Percentiles rank a stretch among this genome's conserved stretches.
These are phyloP conservation scores for Geranium brycei DNA, from an alignment of 345 rosid species.

Conservation along the genomic window DNA sequence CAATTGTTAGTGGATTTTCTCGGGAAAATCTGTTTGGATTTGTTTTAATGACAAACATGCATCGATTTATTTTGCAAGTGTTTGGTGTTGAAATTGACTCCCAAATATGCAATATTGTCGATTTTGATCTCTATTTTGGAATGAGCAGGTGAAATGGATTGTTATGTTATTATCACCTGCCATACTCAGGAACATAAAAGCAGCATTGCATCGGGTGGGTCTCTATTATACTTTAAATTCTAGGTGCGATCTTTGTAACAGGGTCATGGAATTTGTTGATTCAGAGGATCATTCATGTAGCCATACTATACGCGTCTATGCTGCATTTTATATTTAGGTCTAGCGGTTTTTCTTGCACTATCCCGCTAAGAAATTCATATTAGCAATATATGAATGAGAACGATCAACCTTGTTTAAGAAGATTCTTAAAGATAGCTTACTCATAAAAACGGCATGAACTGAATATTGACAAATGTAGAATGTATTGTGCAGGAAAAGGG, in stretches of 20 bases:
- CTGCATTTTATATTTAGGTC: neutral
- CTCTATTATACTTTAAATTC: neutral
- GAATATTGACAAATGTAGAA: neutral
- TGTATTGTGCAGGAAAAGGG: slow-evolving; percentile 36
- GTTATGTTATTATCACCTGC: slow-evolving; percentile 49
- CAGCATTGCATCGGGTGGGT: slow-evolving; percentile 50
- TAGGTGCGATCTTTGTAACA: neutral
- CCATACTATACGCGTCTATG: too few species aligned
- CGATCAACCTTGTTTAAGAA: neutral
- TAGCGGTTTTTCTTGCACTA: neutral
- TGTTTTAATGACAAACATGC: too few species aligned
- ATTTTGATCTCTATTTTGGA: neutral
- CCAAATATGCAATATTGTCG: neutral
- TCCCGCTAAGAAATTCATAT: neutral
- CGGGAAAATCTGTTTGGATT: too few species aligned
- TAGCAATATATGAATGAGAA: neutral
- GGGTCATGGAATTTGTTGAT: neutral
- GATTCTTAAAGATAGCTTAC: neutral
- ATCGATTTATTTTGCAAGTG: too few species aligned
- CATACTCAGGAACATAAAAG: slow-evolving; percentile 69
- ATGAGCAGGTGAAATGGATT: slow-evolving; percentile 49
- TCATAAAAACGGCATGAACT: neutral
- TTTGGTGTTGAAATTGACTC: neutral
- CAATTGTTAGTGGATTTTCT: too few species aligned
- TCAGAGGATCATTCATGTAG: neutral